These are phyloP conservation scores for Cerrena zonata DNA, from an alignment of 1,284 basidiomycete species.

Conservation along the genomic window DNA sequence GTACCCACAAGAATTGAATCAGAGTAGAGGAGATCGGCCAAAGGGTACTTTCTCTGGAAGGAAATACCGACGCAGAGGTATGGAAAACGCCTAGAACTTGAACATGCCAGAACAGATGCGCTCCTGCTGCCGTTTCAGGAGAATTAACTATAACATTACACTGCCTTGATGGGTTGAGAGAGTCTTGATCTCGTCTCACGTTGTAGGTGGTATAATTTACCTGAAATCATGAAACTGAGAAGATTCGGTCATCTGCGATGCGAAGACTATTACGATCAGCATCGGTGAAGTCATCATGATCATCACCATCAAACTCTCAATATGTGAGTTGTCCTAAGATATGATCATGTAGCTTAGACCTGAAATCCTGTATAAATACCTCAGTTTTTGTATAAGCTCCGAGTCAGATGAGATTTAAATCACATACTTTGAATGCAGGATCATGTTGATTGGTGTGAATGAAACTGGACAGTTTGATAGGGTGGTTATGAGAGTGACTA, in stretches of 20 bases:
- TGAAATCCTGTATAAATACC: slow-evolving; percentile 16
- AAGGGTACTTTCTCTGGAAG: not conserved
- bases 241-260: slow-evolving; percentile 22
- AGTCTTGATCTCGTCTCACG: slow-evolving; percentile 32
- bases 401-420: not conserved
- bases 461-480: not conserved
- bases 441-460: not conserved
- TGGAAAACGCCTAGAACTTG: slow-evolving; percentile 33
- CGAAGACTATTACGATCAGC: slow-evolving; percentile 5
- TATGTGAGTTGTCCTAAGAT: slow-evolving; percentile 11
- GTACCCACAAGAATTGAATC: slow-evolving; percentile 34
- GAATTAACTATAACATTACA: slow-evolving; percentile 33
- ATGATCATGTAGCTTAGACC: slow-evolving; percentile 15
- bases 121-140: slow-evolving; percentile 12
- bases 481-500: not conserved
- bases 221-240: slow-evolving; percentile 24
- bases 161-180: slow-evolving; percentile 30
- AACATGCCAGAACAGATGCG: slow-evolving; percentile 33
- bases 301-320: not conserved
- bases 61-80: slow-evolving; percentile 10
- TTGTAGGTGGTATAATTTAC: slow-evolving; percentile 45
- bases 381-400: not conserved
- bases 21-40: not conserved
- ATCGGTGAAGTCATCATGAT: not conserved
- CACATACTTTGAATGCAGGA: slow-evolving; percentile 2